These are phyloP conservation scores for Suillus bovinus DNA, from an alignment of 768 basidiomycete genomes.

Conservation along the genomic window DNA sequence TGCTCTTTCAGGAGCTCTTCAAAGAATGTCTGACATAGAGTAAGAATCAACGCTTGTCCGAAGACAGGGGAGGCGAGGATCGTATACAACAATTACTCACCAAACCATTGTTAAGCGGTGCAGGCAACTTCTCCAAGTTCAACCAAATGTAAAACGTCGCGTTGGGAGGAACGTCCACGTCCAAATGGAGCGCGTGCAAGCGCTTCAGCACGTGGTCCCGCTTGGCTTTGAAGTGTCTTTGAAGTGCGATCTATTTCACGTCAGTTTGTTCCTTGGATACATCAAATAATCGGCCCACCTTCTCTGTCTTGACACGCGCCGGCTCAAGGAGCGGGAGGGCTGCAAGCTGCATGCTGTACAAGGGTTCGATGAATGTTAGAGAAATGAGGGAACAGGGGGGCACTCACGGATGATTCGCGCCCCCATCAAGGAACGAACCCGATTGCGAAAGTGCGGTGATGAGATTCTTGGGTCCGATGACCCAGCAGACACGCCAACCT, in stretches of 20 bases:
- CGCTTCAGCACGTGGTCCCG: slow-evolving; percentile 86
- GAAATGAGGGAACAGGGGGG: background rate
- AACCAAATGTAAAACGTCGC: slow-evolving; percentile 97
- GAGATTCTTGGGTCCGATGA: slow-evolving; percentile 86
- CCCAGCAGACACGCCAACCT: slow-evolving; percentile 95
- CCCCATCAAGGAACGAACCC: slow-evolving; percentile 92
- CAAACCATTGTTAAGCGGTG: slow-evolving; percentile 86
- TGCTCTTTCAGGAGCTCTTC: slow-evolving; percentile 90
- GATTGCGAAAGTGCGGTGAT: slow-evolving; percentile 91
- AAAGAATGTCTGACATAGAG: slow-evolving; percentile 71
- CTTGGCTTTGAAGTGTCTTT: slow-evolving; percentile 89
- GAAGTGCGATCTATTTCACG: slow-evolving; percentile 62
- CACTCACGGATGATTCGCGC: slow-evolving; percentile 87
- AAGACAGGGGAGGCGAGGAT: background rate
- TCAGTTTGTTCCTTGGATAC: background rate
- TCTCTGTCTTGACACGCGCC: slow-evolving; percentile 66
- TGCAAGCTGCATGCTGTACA: slow-evolving; percentile 75
- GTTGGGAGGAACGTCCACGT: slow-evolving; percentile 72
- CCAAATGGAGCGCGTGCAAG: slow-evolving; percentile 75
- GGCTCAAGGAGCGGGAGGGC: slow-evolving; percentile 84
- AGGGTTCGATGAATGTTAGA: slow-evolving; percentile 5
- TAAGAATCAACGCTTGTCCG: slow-evolving; percentile 1
- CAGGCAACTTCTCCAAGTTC: slow-evolving; percentile 74
- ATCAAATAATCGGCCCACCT: slow-evolving; percentile 34
- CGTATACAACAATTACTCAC: slow-evolving; percentile 38